Evolutionary conservation across 371 early-diverging fungal species (phyloP).

Genomic region (Apophysomyces variabilis): DNA sequence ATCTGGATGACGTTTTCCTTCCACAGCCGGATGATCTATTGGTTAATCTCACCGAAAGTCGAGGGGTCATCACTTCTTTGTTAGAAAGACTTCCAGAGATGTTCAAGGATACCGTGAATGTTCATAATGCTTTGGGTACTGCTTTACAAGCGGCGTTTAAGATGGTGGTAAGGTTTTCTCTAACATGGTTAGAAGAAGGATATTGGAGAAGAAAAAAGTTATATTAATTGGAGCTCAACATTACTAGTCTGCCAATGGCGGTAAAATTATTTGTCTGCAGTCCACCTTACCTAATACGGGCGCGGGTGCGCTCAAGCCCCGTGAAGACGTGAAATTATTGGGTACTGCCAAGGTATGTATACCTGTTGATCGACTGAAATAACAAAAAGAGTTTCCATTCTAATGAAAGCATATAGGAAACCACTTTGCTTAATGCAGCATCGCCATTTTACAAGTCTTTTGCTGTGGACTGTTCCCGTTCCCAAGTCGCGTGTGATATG

Average conservation of each 20-base stretch:
- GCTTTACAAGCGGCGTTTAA: slow-evolving; percentile 88
- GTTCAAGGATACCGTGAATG: slow-evolving; percentile 81
- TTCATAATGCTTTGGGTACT: slow-evolving; percentile 81
- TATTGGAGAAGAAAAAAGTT: neutral
- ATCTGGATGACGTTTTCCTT: slow-evolving; percentile 88
- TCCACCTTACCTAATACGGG: slow-evolving; percentile 83
- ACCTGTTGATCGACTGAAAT: too few species aligned
- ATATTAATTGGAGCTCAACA: neutral
- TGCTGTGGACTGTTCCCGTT: slow-evolving; percentile 90
- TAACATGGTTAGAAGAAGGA: too few species aligned
- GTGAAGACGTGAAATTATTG: slow-evolving; percentile 85
- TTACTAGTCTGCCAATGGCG: slow-evolving; percentile 73
- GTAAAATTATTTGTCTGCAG: slow-evolving; percentile 90
- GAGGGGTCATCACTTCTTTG: slow-evolving; percentile 69
- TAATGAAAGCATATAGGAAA: slow-evolving; percentile 56
- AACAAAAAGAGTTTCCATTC: too few species aligned
- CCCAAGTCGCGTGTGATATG: slow-evolving; percentile 93
- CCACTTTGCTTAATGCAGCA: slow-evolving; percentile 81
- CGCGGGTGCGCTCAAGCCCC: slow-evolving; percentile 78
- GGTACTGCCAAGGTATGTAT: slow-evolving; percentile 75
- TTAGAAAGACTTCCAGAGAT: slow-evolving; percentile 79
- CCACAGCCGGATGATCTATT: slow-evolving; percentile 88
- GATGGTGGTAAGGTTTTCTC: slow-evolving; percentile 62
- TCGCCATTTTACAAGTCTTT: slow-evolving; percentile 92
- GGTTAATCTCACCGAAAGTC: slow-evolving; percentile 83